These are phyloP conservation scores for Fusarium concolor DNA, from an alignment of 2,329 filamentous ascomycete species.

Conservation along the genomic window DNA sequence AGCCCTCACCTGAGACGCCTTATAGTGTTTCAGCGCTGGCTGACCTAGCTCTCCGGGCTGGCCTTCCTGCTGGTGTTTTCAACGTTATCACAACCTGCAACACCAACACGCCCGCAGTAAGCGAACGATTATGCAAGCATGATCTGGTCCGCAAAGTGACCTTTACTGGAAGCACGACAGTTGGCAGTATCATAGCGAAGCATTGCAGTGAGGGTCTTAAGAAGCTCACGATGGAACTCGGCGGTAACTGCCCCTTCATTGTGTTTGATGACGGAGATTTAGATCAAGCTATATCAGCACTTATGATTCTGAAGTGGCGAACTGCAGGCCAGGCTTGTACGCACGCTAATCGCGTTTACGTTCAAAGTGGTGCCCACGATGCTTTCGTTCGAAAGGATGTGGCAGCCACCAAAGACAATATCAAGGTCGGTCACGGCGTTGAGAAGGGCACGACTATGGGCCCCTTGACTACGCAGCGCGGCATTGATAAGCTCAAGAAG, in stretches of 20 bases:
- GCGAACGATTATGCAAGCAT: constrained; percentile 60
- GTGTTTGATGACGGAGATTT: too few relatives aligned
- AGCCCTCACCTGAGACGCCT: constrained; percentile 79
- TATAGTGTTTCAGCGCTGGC: constrained; percentile 77
- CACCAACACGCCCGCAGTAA: constrained; percentile 57
- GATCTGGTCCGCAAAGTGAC: constrained; percentile 71
- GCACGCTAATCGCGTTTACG: constrained; percentile 67
- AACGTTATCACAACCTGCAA: constrained; percentile 53
- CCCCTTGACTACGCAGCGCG: constrained; percentile 6
- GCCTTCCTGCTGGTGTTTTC: constrained; percentile 79
- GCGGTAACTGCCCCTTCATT: constrained; percentile 75
- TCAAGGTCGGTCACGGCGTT: background rate
- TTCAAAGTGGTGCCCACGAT: constrained; percentile 69
- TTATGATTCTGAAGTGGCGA: constrained; percentile 66
- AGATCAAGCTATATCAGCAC: background rate
- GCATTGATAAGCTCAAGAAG: constrained; percentile 6
- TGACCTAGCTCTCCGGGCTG: constrained; percentile 75
- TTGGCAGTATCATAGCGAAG: constrained; percentile 73
- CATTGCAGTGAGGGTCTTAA: constrained; percentile 73
- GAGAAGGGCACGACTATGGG: constrained; percentile 3
- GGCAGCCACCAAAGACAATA: background rate
- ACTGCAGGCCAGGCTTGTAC: constrained; percentile 79
- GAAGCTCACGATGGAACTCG: constrained; percentile 75
- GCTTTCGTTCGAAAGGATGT: constrained; percentile 9
- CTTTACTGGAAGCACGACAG: constrained; percentile 78